Evolutionary conservation across 768 basidiomycete genomes (phyloP).

Genomic region (Lactifluus rugatus): DNA sequence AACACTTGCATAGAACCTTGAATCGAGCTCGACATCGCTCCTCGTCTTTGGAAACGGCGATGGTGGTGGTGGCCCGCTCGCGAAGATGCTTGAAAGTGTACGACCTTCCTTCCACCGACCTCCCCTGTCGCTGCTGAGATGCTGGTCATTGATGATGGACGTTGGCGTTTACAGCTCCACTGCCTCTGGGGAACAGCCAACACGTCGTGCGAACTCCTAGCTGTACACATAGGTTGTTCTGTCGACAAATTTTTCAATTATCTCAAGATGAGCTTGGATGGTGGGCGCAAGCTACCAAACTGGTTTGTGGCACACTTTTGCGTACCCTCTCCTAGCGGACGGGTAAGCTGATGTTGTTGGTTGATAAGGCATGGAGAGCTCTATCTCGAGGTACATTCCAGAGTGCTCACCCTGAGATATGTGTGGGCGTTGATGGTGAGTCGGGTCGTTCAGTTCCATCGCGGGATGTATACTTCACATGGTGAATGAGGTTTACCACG

Average conservation of each 20-base stretch:
- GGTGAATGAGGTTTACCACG: too few species aligned
- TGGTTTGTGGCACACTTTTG: background rate
- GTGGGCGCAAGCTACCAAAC: background rate
- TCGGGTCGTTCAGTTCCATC: too few species aligned
- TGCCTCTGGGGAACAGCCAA: constrained; percentile 79
- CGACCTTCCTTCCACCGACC: constrained; percentile 15
- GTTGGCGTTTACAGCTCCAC: constrained; percentile 50
- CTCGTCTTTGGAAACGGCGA: constrained; percentile 97
- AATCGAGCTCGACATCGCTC: constrained; percentile 67
- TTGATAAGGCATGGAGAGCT: too few species aligned
- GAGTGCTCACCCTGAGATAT: too few species aligned
- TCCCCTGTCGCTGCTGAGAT: background rate
- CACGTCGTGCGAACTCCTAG: constrained; percentile 72
- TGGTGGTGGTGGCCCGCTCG: constrained; percentile 80
- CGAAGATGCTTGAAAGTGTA: constrained; percentile 92
- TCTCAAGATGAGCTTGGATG: background rate
- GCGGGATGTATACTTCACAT: too few species aligned
- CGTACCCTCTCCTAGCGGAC: too few species aligned
- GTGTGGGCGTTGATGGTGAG: too few species aligned
- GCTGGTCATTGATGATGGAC: background rate
- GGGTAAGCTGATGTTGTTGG: too few species aligned
- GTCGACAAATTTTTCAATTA: constrained; percentile 84
- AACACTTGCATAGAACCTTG: constrained; percentile 48
- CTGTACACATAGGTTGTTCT: constrained; percentile 78
- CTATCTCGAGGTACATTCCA: too few species aligned